These are phyloP conservation scores for Populus hybrid DNA, from an alignment of 441 rosid species.

Conservation along the genomic window DNA sequence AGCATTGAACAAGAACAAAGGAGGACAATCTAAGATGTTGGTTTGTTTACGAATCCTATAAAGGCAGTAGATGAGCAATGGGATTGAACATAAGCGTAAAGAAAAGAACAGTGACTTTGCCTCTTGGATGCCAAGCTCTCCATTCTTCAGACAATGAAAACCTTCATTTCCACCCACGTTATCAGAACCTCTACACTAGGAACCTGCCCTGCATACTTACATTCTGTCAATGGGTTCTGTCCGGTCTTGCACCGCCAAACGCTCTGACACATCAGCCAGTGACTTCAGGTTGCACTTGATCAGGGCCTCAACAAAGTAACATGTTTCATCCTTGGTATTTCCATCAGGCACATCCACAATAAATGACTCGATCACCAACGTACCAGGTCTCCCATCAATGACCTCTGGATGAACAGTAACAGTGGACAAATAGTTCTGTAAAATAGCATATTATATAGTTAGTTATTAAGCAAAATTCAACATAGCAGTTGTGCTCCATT, in stretches of 20 bases:
- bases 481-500: neutral
- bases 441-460: neutral
- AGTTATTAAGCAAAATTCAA: neutral
- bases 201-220: slow-evolving; percentile 11
- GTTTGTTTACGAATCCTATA: slow-evolving; percentile 14
- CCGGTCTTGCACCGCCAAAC: slow-evolving; percentile 54
- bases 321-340: slow-evolving; percentile 79
- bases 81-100: slow-evolving; percentile 16
- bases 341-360: slow-evolving; percentile 85
- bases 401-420: slow-evolving; percentile 76
- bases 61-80: slow-evolving; percentile 21
- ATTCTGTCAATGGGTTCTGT: slow-evolving; percentile 32
- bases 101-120: slow-evolving; percentile 18
- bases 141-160: slow-evolving; percentile 5
- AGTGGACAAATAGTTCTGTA: slow-evolving; percentile 76
- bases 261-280: slow-evolving; percentile 60
- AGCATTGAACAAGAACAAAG: slow-evolving; percentile 13
- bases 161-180: slow-evolving; percentile 10
- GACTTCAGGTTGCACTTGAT: slow-evolving; percentile 36
- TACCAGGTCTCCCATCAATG: slow-evolving; percentile 76
- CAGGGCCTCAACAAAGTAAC: too few species aligned
- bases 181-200: neutral
- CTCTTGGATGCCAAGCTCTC: slow-evolving; percentile 12
- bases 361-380: slow-evolving; percentile 77
- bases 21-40: slow-evolving; percentile 22